Conservation (phyloP, 805 yeast species). For the Pichia scutulata region DNA sequence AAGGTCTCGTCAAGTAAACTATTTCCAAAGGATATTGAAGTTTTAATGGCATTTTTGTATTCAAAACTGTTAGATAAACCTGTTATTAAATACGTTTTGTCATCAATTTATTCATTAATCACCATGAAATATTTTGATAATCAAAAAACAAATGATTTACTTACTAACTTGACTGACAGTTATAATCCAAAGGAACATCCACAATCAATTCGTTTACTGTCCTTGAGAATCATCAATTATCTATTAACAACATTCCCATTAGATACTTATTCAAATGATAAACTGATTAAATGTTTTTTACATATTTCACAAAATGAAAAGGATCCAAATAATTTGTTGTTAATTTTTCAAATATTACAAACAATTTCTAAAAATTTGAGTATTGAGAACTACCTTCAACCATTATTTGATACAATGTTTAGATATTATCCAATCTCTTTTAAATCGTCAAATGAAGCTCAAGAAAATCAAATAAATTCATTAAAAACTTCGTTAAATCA, state of each 20-base stretch:
- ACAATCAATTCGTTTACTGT: constrained; percentile 54
- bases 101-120: constrained; percentile 46
- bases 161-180: constrained; percentile 29
- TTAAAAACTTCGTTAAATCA: constrained; percentile 54
- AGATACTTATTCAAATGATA: constrained; percentile 27
- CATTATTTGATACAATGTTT: constrained; percentile 79
- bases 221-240: constrained; percentile 43
- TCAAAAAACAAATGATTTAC: constrained; percentile 30
- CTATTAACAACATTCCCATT: constrained; percentile 27
- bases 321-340: constrained; percentile 80
- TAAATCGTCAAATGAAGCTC: constrained; percentile 89
- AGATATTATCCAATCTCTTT: constrained; percentile 97
- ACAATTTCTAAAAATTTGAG: constrained; percentile 37
- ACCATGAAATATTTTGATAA: constrained; percentile 42
- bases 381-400: constrained; percentile 42
- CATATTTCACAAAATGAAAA: constrained; percentile 81
- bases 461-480: constrained; percentile 68
- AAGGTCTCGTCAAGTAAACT: constrained; percentile 21
- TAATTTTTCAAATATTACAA: constrained; percentile 54
- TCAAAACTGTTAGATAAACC: constrained; percentile 62
- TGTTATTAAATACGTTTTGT: constrained; percentile 43
- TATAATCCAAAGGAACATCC: constrained; percentile 52
- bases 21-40: constrained; percentile 40
- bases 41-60: constrained; percentile 47
- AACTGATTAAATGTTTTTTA: constrained; percentile 49